Evolutionary conservation across 495 filamentous ascomycete species (phyloP), one percentile per base, ranked within the genome.

Genomic region (Penicillium lagena): DNA sequence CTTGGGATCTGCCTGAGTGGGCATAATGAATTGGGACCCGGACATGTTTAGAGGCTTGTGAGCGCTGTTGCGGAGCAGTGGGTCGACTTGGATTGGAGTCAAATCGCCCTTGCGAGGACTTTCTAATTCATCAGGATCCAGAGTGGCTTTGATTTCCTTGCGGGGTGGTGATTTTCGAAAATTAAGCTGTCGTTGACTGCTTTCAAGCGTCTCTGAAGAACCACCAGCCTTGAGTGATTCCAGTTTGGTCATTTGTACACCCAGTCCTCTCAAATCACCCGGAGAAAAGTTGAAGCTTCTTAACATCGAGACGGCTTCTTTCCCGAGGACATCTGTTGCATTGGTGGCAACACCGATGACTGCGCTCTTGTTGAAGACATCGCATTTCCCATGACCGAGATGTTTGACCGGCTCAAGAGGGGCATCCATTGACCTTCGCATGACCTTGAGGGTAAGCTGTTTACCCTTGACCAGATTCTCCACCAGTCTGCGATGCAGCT

Each of bases 321-420:
- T 88, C 1, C 77, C 81, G 35, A 97, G 72, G 11, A 80, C 55
- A 14, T 85, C 81, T 13, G 76, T 63, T 35, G 77, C 74, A 58
- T 90, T 86, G 0, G 93, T 95, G 13, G 90, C 78, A 12, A 93
- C 80, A 2, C 90, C 89, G 37, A 98, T 82, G 6, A 77, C 64
- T 5, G 85, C 63, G 46, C 90, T 95, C 59, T 90, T 96, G 64
- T 87, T 95, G 67, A 86, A 90, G 0, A 79, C 85, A 58, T 97
- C 94, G 56, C 91, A 96, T 70, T 93, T 90, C 1, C 93, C 93
- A 64, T 96, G 90, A 0, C 93, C 93, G 3, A 98, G 75, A 68
- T 96, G 89, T 55, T 98, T 98, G 7, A 87, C 85, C 2, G 94
- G 89, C 61, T 96, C 89, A 29, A 96, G 66, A 3, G 93, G 91